phyloP scores from a whole-genome alignment of 2,329 filamentous ascomycete genomes.

The Proliferodiscus dingleyae region DNA sequence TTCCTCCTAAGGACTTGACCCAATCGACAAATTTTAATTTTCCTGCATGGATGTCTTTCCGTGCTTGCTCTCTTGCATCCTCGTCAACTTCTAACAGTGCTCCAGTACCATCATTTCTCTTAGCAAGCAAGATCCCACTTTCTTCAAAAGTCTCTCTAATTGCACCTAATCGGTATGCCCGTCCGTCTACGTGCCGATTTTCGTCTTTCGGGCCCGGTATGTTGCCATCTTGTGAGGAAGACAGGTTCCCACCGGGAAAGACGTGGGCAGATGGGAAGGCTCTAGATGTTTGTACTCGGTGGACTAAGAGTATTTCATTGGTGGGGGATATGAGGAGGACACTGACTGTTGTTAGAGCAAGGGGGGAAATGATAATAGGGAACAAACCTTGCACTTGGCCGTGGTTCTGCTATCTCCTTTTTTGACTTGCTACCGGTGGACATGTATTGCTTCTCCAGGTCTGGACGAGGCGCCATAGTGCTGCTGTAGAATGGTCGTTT shows the following conservation, averaged over 20 bases:
- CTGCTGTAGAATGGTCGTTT: not conserved
- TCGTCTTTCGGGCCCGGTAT: conserved; percentile 43
- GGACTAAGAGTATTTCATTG: conserved; percentile 84
- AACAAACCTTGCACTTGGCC: conserved; percentile 59
- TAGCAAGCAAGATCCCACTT: conserved; percentile 71
- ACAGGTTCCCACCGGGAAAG: conserved; percentile 86
- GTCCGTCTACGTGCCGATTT: conserved; percentile 63
- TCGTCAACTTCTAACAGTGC: conserved; percentile 57
- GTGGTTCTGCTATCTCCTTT: conserved; percentile 39
- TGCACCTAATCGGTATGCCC: conserved; percentile 73
- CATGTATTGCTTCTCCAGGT: conserved; percentile 29
- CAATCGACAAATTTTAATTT: conserved; percentile 64
- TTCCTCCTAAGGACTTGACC: conserved; percentile 49
- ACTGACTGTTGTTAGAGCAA: conserved; percentile 38
- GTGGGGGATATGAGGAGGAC: conserved; percentile 78
- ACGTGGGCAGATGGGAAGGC: conserved; percentile 91
- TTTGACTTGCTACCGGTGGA: conserved; percentile 23
- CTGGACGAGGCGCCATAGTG: conserved; percentile 11
- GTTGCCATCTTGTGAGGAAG: conserved; percentile 67
- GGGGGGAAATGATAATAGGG: not conserved
- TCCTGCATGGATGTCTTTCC: conserved; percentile 64
- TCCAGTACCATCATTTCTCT: conserved; percentile 41
- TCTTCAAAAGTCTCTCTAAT: conserved; percentile 94
- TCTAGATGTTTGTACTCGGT: conserved; percentile 74
- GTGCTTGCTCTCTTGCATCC: conserved; percentile 57